Base-by-base conservation (phyloP, 2,329 filamentous ascomycete species). In the Fusarium sp. region DNA sequence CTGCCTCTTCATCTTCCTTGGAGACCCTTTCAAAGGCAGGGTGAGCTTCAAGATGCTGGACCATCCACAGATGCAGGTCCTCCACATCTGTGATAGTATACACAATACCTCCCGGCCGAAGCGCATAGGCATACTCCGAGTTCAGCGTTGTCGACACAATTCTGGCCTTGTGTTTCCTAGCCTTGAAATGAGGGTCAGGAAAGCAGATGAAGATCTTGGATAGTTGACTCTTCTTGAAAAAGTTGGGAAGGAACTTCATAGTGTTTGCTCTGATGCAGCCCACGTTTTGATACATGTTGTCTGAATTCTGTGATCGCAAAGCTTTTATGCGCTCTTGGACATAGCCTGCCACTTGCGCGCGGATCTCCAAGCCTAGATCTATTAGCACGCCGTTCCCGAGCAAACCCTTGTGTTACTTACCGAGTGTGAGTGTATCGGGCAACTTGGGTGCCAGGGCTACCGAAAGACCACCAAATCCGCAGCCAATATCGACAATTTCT, bases 221-320 rank as follows among this genome's bases (percentile, higher is more conserved):
- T 15, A 99, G 87, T 77, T 97, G 94, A 15, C 82, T 84, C 74
- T 90, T 92, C 55, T 81, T 83, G 84, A 99, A 98, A 84, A 97
- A 97, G 77, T 99, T 98, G 65, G 96, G 95, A n/a, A 99, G 84
- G 79, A 98, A 99, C 79, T 99, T 99, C 96, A 99, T 99, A 7
- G 93, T 93, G 82, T 99, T 99, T 70, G 93, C 92, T 65, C 96
- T 90, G 47, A 99, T 83, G 76, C 93, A 96, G 33, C 92, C 90
- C 54, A 95, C 90, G 78, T 99, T 99, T 76, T 96, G 91, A 78
- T 93, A 98, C 46, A 82, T 79, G 50, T 80, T 79, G 7, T 82
- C 81, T 7, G 81, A 75, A 67, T 87, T 86, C 75, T 94, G 90
- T 14, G 83, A 82, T 6, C 96, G 89, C 19, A 98, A 84, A 6